A percentile compares a stretch with the other conserved stretches of the same genome.
Conservation (phyloP, 2,329 filamentous ascomycete genomes). For the Aspergillus eucalypticola region DNA sequence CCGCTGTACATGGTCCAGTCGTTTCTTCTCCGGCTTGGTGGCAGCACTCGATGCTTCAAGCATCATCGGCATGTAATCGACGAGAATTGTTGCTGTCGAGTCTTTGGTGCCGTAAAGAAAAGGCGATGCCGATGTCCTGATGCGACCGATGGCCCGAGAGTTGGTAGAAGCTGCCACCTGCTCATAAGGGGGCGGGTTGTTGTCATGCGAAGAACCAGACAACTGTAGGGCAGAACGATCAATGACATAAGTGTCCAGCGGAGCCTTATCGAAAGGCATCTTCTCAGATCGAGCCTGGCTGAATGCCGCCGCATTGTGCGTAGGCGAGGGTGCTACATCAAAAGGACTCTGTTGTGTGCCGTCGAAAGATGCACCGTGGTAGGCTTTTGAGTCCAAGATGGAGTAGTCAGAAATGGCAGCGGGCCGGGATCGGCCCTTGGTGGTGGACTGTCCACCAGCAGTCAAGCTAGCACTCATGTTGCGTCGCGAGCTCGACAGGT, state of each 20-base stretch:
- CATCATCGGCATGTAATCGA: conserved; percentile 46
- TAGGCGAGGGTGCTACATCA: conserved; percentile 26
- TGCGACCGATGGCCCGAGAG: conserved; percentile 43
- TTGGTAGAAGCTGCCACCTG: conserved; percentile 44
- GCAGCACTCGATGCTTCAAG: conserved; percentile 35
- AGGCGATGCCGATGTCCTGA: conserved; percentile 41
- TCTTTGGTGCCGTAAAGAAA: conserved; percentile 35
- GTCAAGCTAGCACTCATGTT: conserved; percentile 44
- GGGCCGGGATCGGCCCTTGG: conserved; percentile 22
- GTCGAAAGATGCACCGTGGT: conserved; percentile 41
- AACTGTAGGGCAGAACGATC: conserved; percentile 43
- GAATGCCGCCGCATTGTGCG: conserved; percentile 10
- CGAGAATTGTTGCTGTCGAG: conserved; percentile 41
- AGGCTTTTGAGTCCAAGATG: conserved; percentile 33
- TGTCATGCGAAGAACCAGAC: conserved; percentile 41
- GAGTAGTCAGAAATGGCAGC: conserved; percentile 26
- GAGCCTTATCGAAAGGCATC: conserved; percentile 23
- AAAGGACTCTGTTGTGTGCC: conserved; percentile 30
- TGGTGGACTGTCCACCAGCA: conserved; percentile 30
- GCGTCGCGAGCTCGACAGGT: conserved; percentile 59
- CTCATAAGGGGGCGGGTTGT: conserved; percentile 46
- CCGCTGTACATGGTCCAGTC: conserved; percentile 40
- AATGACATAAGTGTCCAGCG: conserved; percentile 39
- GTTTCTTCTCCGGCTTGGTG: conserved; percentile 29
- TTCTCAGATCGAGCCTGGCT: conserved; percentile 20